Evolutionary conservation across 352 stramenopile species (phyloP), one percentile per base, ranked within the genome.

Genomic region (Aphanomyces cochlioides): DNA sequence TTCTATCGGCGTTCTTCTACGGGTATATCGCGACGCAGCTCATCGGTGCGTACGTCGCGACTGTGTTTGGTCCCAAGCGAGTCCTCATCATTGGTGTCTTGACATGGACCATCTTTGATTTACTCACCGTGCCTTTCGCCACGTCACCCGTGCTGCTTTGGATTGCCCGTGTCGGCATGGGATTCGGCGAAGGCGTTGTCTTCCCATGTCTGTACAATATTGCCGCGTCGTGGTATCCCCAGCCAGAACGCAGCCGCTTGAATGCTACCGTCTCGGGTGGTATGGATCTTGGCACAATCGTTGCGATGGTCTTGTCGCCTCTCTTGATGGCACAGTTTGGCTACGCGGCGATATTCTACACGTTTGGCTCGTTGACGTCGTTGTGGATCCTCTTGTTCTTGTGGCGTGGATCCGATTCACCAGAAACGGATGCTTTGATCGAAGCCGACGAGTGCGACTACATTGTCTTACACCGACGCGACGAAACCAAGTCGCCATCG

Each of bases 201-300:
- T 95, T 95, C 60, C 88, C 88, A 38, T 95, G 86, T 60, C 92
- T 95, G 88, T 86, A 95, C 61, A 84, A 93, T 76, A 85, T 95
- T 72, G 77, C 84, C n/a, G 80, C 83, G 37, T 80, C 86, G 21
- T 94, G 85, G 86, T 95, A 93, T 64, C 88, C 88, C 7, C 68
- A 90, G 15, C 83, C 90, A 47, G 85, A 93, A 66, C 82, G 86
- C 56, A 94, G 85, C 76, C 86, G 83, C 1, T 81, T 95, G 45
- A 87, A 93, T 19, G 74, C 86, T 19, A 74, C 92, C 34, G 85
- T 95, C 28, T 85, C 83, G 40, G 89, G 84, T 65, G 88, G 88
- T 12, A 90, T 81, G 10, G 88, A 95, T 70, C 72, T 95, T 41
- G 88, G 88, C 36, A 95, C 88, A 3, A 89, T 95, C 68, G 78